Percentiles rank a stretch among this genome's conserved stretches.
Conservation (phyloP, 352 stramenopile species). For the Pythium utonaiense region DNA sequence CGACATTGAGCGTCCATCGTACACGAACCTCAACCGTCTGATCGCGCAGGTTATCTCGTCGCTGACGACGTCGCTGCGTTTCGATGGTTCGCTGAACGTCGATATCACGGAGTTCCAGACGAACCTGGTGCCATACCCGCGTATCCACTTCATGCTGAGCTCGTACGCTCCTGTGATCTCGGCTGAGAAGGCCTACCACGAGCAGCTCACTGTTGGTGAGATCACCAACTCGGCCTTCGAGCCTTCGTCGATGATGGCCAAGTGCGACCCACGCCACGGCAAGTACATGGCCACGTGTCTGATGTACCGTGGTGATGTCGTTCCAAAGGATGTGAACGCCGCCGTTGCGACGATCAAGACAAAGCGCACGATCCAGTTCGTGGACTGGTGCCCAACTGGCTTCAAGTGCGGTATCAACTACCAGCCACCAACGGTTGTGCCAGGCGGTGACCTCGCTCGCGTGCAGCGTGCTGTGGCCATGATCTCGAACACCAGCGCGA, state of each 20-base stretch:
- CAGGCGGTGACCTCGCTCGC: slow-evolving; percentile 94
- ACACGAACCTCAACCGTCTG: slow-evolving; percentile 98
- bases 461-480: slow-evolving; percentile 98
- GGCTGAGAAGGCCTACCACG: slow-evolving; percentile 96
- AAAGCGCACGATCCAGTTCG: slow-evolving; percentile 97
- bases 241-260: slow-evolving; percentile 98
- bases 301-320: slow-evolving; percentile 97
- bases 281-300: slow-evolving; percentile 99
- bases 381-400: slow-evolving; percentile 95
- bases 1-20: slow-evolving; percentile 97
- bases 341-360: slow-evolving; percentile 96
- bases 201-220: slow-evolving; percentile 96
- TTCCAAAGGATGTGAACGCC: slow-evolving; percentile 92
- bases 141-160: slow-evolving; percentile 99
- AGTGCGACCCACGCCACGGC: slow-evolving; percentile 98
- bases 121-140: slow-evolving; percentile 98
- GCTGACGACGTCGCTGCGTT: slow-evolving; percentile 97
- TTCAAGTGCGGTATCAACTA: slow-evolving; percentile 99
- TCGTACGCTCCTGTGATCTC: slow-evolving; percentile 98
- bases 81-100: slow-evolving; percentile 97
- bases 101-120: slow-evolving; percentile 99
- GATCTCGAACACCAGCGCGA: slow-evolving; percentile 99
- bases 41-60: slow-evolving; percentile 98
- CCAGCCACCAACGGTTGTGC: slow-evolving; percentile 95
- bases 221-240: slow-evolving; percentile 99